phyloP scores from a whole-genome alignment of 2,329 filamentous ascomycete species.

The Pseudocercospora musae region DNA sequence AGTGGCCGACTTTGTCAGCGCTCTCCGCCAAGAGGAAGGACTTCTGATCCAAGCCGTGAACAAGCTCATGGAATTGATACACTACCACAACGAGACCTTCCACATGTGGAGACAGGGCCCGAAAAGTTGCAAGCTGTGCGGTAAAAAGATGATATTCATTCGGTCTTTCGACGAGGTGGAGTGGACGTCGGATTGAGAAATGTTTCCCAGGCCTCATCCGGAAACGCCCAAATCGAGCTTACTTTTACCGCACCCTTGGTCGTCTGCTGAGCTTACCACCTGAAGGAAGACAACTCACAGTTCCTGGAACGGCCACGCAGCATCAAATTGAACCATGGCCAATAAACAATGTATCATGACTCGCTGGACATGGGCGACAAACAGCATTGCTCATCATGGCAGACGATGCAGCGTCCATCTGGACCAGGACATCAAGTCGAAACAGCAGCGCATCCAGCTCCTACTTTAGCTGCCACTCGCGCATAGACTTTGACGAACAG shows the following conservation, averaged over 20 bases:
- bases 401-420: background rate
- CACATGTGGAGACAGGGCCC: constrained; percentile 9
- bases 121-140: constrained; percentile 11
- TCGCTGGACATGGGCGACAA: background rate
- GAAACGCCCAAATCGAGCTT: background rate
- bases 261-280: background rate
- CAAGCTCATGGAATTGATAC: constrained; percentile 17
- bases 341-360: background rate
- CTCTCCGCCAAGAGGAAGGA: constrained; percentile 18
- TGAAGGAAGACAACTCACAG: background rate
- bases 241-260: background rate
- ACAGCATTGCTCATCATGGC: background rate
- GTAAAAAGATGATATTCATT: constrained; percentile 12
- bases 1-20: constrained; percentile 17
- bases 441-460: background rate
- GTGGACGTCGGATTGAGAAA: background rate
- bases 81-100: constrained; percentile 15
- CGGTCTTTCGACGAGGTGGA: constrained; percentile 7
- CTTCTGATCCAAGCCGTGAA: constrained; percentile 15
- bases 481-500: background rate
- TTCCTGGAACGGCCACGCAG: background rate
- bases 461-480: background rate
- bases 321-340: background rate
- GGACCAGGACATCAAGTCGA: background rate
- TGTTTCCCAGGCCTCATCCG: background rate